A percentile compares a stretch with the other conserved stretches of the same genome.
Evolutionary conservation across 768 basidiomycete species (phyloP).

Genomic region (Infundibulicybe gibba): DNA sequence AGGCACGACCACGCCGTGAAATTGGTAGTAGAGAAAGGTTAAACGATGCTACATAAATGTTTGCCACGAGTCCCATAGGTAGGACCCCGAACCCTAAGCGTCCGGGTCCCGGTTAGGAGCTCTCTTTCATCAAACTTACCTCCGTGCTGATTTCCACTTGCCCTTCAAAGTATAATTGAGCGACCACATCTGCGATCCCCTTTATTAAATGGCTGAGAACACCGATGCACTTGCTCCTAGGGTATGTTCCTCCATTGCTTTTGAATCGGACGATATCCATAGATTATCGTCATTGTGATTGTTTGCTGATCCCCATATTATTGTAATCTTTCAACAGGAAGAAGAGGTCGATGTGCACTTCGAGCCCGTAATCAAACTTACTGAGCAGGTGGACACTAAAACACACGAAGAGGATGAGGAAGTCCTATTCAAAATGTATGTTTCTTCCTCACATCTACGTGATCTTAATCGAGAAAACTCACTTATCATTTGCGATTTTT

Average conservation of each 20-base stretch:
- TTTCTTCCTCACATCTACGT: constrained; percentile 25
- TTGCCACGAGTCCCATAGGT: background rate
- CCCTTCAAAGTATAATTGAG: constrained; percentile 3
- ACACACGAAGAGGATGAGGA: constrained; percentile 95
- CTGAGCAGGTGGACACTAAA: constrained; percentile 92
- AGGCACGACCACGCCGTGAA: background rate
- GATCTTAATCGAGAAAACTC: constrained; percentile 29
- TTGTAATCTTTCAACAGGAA: constrained; percentile 34
- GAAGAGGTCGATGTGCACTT: constrained; percentile 90
- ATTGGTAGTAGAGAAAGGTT: background rate
- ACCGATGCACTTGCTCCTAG: constrained; percentile 68
- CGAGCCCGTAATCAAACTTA: constrained; percentile 95
- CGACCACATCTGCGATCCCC: constrained; percentile 21
- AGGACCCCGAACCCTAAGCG: background rate
- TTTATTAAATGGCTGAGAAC: constrained; percentile 49
- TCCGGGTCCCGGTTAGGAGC: background rate
- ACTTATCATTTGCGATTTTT: constrained; percentile 17
- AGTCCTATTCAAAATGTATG: constrained; percentile 93
- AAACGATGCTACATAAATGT: background rate
- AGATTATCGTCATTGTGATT: constrained; percentile 6
- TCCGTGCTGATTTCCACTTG: constrained; percentile 4
- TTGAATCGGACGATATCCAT: constrained; percentile 13
- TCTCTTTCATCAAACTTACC: background rate
- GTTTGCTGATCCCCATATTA: constrained; percentile 10
- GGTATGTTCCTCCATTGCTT: constrained; percentile 42